Percentiles rank a stretch among this genome's conserved stretches.
phyloP scores from a whole-genome alignment of 2,329 filamentous ascomycete genomes.

The Atkinsonella hypoxylon region DNA sequence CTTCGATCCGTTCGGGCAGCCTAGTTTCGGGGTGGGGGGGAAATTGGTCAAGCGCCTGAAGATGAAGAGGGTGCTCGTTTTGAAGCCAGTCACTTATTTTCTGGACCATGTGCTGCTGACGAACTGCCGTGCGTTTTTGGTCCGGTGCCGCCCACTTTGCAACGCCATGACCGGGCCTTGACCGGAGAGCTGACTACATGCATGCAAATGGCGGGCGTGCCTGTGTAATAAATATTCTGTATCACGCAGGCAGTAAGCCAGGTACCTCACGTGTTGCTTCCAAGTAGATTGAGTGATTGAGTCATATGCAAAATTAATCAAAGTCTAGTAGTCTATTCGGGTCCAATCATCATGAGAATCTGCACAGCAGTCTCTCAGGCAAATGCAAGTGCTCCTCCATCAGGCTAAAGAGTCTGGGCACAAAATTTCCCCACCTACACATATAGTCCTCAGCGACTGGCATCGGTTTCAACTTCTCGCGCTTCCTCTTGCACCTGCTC shows the following conservation, averaged over 20 bases:
- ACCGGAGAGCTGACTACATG: background rate
- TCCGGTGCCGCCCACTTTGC: conserved; percentile 3
- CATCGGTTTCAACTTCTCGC: background rate
- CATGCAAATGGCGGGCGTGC: background rate
- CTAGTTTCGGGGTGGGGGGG: background rate
- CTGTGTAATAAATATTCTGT: background rate
- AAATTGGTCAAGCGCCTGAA: background rate
- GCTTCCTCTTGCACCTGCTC: conserved; percentile 22
- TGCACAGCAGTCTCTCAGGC: background rate
- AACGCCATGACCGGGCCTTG: background rate
- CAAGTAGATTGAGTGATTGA: too few relatives aligned
- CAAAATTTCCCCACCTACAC: too few relatives aligned
- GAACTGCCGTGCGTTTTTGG: background rate
- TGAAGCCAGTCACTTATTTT: background rate
- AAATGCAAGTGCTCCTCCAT: background rate
- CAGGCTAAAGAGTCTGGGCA: too few relatives aligned
- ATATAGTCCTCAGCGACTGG: conserved; percentile 1
- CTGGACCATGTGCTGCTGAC: background rate
- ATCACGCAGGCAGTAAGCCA: background rate
- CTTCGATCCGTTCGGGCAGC: conserved; percentile 2
- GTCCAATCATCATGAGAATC: background rate
- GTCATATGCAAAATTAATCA: background rate
- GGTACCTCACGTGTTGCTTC: background rate
- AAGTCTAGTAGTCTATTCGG: background rate
- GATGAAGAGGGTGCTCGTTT: background rate